Conservation (phyloP, 1,284 basidiomycete species). For the Porodaedalea pini region DNA sequence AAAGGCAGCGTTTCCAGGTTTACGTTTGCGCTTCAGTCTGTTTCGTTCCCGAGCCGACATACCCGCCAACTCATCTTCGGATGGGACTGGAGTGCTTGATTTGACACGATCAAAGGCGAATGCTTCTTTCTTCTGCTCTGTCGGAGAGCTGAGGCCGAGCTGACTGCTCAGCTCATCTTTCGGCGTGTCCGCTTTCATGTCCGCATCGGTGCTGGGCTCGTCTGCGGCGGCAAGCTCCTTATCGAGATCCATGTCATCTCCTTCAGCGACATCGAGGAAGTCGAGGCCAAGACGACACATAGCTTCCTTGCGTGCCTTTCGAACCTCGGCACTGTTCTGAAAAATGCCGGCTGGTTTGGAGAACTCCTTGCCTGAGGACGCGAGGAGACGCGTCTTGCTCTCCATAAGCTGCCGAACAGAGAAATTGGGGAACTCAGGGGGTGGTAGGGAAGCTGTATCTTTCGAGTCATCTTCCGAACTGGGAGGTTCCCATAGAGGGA, state of each 20-base stretch:
- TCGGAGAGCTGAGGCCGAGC: slow-evolving; percentile 32
- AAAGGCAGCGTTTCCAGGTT: slow-evolving; percentile 77
- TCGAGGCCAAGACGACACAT: slow-evolving; percentile 80
- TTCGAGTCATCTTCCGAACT: slow-evolving; percentile 28
- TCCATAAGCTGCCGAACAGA: slow-evolving; percentile 73
- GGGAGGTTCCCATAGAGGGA: slow-evolving; percentile 77
- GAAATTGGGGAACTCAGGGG: slow-evolving; percentile 65
- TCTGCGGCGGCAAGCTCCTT: slow-evolving; percentile 61
- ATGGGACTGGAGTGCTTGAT: slow-evolving; percentile 54
- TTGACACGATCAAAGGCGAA: slow-evolving; percentile 31
- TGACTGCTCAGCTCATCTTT: slow-evolving; percentile 39
- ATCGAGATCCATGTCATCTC: slow-evolving; percentile 77
- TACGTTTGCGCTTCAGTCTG: slow-evolving; percentile 87
- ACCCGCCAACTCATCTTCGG: slow-evolving; percentile 44
- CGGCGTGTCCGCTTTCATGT: slow-evolving; percentile 35
- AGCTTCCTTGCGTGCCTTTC: slow-evolving; percentile 77
- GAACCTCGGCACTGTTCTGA: slow-evolving; percentile 67
- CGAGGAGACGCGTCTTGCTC: slow-evolving; percentile 73
- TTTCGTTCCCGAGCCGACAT: slow-evolving; percentile 87
- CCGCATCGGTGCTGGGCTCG: slow-evolving; percentile 48
- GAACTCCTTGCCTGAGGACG: slow-evolving; percentile 88
- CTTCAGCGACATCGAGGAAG: slow-evolving; percentile 67
- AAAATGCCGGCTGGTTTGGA: slow-evolving; percentile 65
- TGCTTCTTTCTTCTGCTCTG: slow-evolving; percentile 36
- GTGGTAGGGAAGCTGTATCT: slow-evolving; percentile 29